Conservation (phyloP, 352 stramenopile species). For the Globisporangium recalcitrans region DNA sequence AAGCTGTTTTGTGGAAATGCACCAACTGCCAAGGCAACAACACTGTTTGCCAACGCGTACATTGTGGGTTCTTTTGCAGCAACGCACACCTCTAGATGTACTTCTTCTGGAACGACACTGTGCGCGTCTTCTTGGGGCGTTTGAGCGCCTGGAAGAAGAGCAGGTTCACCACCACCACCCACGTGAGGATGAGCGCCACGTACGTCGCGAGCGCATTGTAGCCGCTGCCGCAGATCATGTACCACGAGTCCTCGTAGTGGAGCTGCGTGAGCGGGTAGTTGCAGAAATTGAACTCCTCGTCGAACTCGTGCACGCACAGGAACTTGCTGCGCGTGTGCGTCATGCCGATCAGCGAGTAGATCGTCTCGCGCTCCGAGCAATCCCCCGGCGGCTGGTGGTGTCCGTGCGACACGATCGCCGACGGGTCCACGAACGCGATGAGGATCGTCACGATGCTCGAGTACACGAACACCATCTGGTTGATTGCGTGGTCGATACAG, state of each 20-base stretch:
- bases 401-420: slow-evolving; percentile 64
- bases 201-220: slow-evolving; percentile 59
- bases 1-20: too few species aligned
- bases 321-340: slow-evolving; percentile 55
- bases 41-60: not conserved
- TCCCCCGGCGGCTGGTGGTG: slow-evolving; percentile 73
- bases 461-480: slow-evolving; percentile 78
- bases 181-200: slow-evolving; percentile 37
- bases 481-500: slow-evolving; percentile 75
- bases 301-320: slow-evolving; percentile 70
- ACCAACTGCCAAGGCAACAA: not conserved
- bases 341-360: slow-evolving; percentile 58
- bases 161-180: slow-evolving; percentile 12
- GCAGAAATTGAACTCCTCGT: slow-evolving; percentile 83
- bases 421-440: slow-evolving; percentile 54
- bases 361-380: slow-evolving; percentile 51
- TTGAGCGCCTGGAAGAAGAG: slow-evolving; percentile 67
- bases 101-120: slow-evolving; percentile 55
- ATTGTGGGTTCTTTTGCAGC: not conserved
- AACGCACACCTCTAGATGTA: slow-evolving; percentile 18
- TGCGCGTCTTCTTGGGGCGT: slow-evolving; percentile 49
- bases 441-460: slow-evolving; percentile 55
- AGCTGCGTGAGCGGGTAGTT: slow-evolving; percentile 74
- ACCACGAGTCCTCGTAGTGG: slow-evolving; percentile 70
- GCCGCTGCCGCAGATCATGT: slow-evolving; percentile 78